Evolutionary conservation across 1,284 basidiomycete species (phyloP).

Genomic region (Cutaneotrichosporon sp.): DNA sequence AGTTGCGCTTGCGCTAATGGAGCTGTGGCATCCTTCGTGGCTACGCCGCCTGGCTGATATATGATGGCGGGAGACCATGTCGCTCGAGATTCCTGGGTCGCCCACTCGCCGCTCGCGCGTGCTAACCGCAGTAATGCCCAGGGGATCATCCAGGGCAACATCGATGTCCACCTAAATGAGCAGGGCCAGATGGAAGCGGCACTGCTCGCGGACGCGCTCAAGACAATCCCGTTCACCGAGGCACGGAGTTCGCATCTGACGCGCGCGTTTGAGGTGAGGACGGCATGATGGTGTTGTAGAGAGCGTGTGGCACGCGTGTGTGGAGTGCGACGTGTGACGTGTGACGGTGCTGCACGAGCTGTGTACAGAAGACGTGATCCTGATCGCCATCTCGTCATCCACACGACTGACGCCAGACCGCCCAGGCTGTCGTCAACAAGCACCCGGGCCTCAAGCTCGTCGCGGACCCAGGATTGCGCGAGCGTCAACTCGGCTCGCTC

Average conservation of each 20-base stretch:
- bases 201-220: slow-evolving; percentile 31
- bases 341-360: background rate
- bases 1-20: slow-evolving; percentile 13
- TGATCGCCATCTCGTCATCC: background rate
- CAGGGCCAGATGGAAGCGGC: slow-evolving; percentile 40
- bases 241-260: slow-evolving; percentile 37
- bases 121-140: slow-evolving; percentile 39
- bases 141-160: slow-evolving; percentile 50
- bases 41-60: background rate
- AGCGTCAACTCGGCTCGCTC: slow-evolving; percentile 40
- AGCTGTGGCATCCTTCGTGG: background rate
- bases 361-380: background rate
- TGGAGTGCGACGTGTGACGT: too few relatives aligned
- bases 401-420: slow-evolving; percentile 33
- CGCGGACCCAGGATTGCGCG: slow-evolving; percentile 32
- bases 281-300: background rate
- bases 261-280: slow-evolving; percentile 43
- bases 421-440: slow-evolving; percentile 32
- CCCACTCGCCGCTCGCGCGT: background rate
- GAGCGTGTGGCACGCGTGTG: too few relatives aligned
- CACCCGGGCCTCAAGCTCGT: slow-evolving; percentile 30
- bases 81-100: too few relatives aligned
- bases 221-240: slow-evolving; percentile 29
- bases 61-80: too few relatives aligned
- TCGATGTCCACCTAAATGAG: slow-evolving; percentile 49